Conservation (phyloP, 257 asterid genomes). For the Gentiana dahurica region DNA sequence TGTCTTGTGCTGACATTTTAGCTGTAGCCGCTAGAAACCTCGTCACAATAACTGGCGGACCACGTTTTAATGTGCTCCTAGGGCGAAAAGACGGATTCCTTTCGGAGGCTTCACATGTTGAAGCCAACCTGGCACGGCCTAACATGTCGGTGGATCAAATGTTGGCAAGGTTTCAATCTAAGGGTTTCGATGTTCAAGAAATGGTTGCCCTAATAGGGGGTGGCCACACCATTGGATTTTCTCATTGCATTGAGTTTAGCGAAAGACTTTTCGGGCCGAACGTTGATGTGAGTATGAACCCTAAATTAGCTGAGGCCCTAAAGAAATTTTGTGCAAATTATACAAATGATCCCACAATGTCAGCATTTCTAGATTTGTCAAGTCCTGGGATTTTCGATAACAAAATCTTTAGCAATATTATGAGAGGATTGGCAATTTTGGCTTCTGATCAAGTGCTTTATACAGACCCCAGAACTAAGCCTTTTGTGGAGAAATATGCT, state of each 20-base stretch:
- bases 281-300: conserved; percentile 53
- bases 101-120: conserved; percentile 45
- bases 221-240: conserved; percentile 58
- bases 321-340: conserved; percentile 42
- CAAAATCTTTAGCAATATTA: conserved; percentile 44
- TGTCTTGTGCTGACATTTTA: conserved; percentile 68
- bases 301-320: conserved; percentile 44
- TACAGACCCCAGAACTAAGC: conserved; percentile 31
- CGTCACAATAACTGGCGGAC: conserved; percentile 58
- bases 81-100: conserved; percentile 64
- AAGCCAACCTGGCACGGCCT: conserved; percentile 54
- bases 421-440: conserved; percentile 54
- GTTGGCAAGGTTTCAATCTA: conserved; percentile 30
- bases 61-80: conserved; percentile 42
- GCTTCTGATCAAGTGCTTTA: conserved; percentile 68
- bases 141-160: conserved; percentile 30
- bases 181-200: conserved; percentile 41
- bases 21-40: conserved; percentile 68
- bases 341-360: conserved; percentile 34
- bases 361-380: conserved; percentile 41
- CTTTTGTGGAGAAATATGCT: conserved; percentile 45
- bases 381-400: conserved; percentile 58
- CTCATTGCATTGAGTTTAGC: conserved; percentile 65
- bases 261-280: conserved; percentile 44
- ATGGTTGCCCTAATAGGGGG: conserved; percentile 60